These are phyloP conservation scores for Davidsoniella australis DNA, from an alignment of 2,329 filamentous ascomycete genomes.

Conservation along the genomic window DNA sequence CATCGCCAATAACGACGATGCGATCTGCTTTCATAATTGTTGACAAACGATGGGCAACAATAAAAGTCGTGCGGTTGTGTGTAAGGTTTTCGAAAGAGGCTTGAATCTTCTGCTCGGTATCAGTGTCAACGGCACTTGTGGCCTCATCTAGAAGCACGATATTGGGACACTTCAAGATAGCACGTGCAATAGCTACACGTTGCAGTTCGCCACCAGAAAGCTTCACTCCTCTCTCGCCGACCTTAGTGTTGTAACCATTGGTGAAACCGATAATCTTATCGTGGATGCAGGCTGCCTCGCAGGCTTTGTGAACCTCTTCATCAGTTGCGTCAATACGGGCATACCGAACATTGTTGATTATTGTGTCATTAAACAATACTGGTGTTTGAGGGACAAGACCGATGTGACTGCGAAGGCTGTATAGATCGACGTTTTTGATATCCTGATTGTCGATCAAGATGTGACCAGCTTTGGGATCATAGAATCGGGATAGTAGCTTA, in stretches of 20 bases:
- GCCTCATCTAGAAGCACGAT: slow-evolving; percentile 66
- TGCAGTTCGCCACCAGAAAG: slow-evolving; percentile 51
- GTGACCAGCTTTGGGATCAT: slow-evolving; percentile 35
- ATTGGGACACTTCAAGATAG: slow-evolving; percentile 56
- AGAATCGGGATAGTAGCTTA: slow-evolving; percentile 42
- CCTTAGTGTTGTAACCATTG: slow-evolving; percentile 33
- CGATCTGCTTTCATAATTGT: slow-evolving; percentile 54
- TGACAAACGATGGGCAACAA: slow-evolving; percentile 52
- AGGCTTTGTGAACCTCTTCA: slow-evolving; percentile 37
- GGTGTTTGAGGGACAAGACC: slow-evolving; percentile 40
- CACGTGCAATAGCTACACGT: slow-evolving; percentile 50
- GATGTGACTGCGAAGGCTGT: slow-evolving; percentile 33
- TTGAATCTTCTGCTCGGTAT: slow-evolving; percentile 51
- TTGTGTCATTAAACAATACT: slow-evolving; percentile 38
- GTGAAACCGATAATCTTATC: slow-evolving; percentile 39
- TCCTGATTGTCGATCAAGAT: slow-evolving; percentile 41
- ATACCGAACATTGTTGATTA: slow-evolving; percentile 43
- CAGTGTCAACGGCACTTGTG: slow-evolving; percentile 58
- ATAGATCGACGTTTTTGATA: slow-evolving; percentile 35
- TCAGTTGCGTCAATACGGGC: slow-evolving; percentile 35
- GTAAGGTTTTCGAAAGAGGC: slow-evolving; percentile 41
- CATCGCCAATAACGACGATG: slow-evolving; percentile 48
- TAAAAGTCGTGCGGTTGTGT: slow-evolving; percentile 46
- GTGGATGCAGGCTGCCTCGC: slow-evolving; percentile 38
- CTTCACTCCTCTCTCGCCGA: slow-evolving; percentile 38